A percentile compares a stretch with the other conserved stretches of the same genome.
Conservation (phyloP, 805 yeast genomes). For the Debaryomyces prosopidis region DNA sequence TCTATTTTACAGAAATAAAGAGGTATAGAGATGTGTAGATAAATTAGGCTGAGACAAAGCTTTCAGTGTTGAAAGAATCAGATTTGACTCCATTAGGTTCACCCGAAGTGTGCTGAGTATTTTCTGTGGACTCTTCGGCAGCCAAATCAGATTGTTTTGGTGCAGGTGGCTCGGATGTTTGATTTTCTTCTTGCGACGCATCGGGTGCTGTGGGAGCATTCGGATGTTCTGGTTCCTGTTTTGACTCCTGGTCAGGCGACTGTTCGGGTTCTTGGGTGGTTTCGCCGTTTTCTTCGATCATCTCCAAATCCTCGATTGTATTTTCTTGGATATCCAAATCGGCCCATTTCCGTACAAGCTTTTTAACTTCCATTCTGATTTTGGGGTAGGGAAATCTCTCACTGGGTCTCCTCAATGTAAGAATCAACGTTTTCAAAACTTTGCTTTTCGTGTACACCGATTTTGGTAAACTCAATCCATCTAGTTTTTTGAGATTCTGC, state of each 20-base stretch:
- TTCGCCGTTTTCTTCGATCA: slow-evolving; percentile 6
- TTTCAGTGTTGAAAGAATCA: not conserved
- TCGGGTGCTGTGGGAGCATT: slow-evolving; percentile 4
- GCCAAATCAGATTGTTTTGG: not conserved
- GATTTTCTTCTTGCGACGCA: not conserved
- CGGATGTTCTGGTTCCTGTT: slow-evolving; percentile 5
- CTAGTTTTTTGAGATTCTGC: slow-evolving; percentile 15
- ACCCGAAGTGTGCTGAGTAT: no score
- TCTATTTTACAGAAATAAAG: not conserved
- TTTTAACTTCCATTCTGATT: slow-evolving; percentile 17
- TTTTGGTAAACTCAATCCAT: slow-evolving; percentile 24
- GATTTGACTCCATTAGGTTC: not conserved
- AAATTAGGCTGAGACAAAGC: not conserved
- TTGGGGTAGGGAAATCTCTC: slow-evolving; percentile 15
- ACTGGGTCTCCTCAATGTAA: slow-evolving; percentile 28
- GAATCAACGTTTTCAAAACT: slow-evolving; percentile 30
- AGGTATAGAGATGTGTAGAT: not conserved
- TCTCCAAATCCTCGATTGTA: slow-evolving; percentile 12
- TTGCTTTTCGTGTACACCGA: slow-evolving; percentile 30
- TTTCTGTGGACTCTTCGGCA: no score
- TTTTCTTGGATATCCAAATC: slow-evolving; percentile 16
- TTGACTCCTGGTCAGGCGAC: not conserved
- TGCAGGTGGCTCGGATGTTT: not conserved
- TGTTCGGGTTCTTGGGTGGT: not conserved
- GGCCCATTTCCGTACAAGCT: slow-evolving; percentile 21